Evolutionary conservation across 371 early-diverging fungal genomes (phyloP).

Genomic region (Dentiscutata heterogama): DNA sequence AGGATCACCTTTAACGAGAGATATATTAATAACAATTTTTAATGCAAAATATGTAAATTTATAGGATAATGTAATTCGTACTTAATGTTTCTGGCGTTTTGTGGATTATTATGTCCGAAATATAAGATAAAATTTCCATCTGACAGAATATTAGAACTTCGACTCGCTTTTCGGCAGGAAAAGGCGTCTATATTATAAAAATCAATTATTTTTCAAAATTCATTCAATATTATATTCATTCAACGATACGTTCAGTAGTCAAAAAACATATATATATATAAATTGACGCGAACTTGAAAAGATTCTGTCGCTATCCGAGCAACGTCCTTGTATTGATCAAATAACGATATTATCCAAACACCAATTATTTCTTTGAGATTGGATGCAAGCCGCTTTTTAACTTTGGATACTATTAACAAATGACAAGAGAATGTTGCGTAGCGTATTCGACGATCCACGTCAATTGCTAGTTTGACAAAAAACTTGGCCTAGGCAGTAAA

Average conservation of each 20-base stretch:
- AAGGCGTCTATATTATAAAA: conserved; percentile 57
- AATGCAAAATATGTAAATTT: no score
- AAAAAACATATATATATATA: neutral
- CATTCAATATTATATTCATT: neutral
- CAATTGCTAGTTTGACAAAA: conserved; percentile 67
- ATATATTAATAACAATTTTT: no score
- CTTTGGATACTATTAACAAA: conserved; percentile 60
- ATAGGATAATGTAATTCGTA: conserved; percentile 39
- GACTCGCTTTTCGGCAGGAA: conserved; percentile 64
- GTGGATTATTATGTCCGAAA: conserved; percentile 62
- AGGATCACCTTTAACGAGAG: conserved; percentile 59
- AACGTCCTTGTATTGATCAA: conserved; percentile 71
- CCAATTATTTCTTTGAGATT: conserved; percentile 68
- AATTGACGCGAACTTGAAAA: conserved; percentile 61
- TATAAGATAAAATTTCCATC: conserved; percentile 66
- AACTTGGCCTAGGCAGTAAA: conserved; percentile 54
- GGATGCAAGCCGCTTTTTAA: conserved; percentile 71
- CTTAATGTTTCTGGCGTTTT: conserved; percentile 74
- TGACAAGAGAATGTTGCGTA: conserved; percentile 65
- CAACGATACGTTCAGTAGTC: no score
- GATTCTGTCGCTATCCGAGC: conserved; percentile 59
- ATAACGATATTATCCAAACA: conserved; percentile 70
- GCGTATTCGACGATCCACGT: conserved; percentile 73
- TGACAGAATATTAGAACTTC: conserved; percentile 70
- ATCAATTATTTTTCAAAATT: neutral